Conservation (phyloP, 179 eudicot species). For the Patellifolia procumbens region DNA sequence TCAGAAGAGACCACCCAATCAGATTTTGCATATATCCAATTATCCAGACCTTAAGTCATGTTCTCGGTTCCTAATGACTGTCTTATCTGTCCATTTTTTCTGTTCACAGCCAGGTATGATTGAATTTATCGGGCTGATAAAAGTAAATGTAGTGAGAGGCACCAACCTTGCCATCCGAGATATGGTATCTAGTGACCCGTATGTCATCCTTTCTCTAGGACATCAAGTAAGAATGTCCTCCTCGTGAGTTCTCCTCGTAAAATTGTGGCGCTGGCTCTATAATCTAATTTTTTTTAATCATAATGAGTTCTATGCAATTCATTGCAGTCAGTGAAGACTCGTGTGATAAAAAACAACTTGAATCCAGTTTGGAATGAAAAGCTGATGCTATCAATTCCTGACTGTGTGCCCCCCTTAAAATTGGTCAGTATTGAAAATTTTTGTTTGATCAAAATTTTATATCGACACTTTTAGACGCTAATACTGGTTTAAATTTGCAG, state of each 20-base stretch:
- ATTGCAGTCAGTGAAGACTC: constrained; percentile 92
- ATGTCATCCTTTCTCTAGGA: constrained; percentile 84
- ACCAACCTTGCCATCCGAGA: constrained; percentile 93
- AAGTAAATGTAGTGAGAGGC: constrained; percentile 87
- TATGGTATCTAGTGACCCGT: constrained; percentile 90
- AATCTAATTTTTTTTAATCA: neutral
- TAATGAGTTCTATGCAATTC: constrained; percentile 15
- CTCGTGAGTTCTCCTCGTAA: neutral
- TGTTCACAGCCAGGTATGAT: constrained; percentile 87
- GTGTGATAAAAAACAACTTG: constrained; percentile 81
- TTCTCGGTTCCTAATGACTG: neutral
- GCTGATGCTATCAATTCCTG: constrained; percentile 95
- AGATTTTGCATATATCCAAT: neutral
- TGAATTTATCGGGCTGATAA: constrained; percentile 88
- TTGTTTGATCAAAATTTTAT: neutral
- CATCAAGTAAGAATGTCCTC: constrained; percentile 63
- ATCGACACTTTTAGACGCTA: too few species aligned
- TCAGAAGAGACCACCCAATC: too few species aligned
- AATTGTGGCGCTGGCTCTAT: neutral
- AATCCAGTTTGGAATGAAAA: constrained; percentile 98
- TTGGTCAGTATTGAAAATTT: constrained; percentile 42
- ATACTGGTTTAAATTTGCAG: constrained; percentile 39
- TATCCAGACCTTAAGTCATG: neutral
- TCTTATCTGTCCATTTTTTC: constrained; percentile 17
- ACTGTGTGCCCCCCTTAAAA: constrained; percentile 73